Evolutionary conservation across 441 rosid species (phyloP).

Genomic region (Mallotus japonicus): DNA sequence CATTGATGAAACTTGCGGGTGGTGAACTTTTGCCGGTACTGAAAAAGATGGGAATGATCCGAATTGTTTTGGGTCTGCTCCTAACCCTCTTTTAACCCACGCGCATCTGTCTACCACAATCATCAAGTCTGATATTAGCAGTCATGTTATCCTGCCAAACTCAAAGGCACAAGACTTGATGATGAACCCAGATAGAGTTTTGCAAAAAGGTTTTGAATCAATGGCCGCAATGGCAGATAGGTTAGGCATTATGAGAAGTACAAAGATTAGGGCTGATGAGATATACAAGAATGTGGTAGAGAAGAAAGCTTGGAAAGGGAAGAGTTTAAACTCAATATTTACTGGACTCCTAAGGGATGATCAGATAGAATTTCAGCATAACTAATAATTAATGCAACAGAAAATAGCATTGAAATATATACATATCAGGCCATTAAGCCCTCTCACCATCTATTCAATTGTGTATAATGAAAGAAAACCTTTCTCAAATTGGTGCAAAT

Average conservation of each 20-base stretch:
- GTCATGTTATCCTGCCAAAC: too few species aligned
- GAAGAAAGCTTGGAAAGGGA: not conserved
- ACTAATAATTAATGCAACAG: too few species aligned
- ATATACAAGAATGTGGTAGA: not conserved
- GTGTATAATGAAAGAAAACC: too few species aligned
- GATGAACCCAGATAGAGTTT: too few species aligned
- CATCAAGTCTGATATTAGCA: not conserved
- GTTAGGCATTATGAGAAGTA: not conserved
- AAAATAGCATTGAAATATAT: too few species aligned
- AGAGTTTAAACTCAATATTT: not conserved
- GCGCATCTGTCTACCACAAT: not conserved
- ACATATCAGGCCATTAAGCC: too few species aligned
- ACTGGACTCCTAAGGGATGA: too few species aligned
- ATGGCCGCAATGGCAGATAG: not conserved
- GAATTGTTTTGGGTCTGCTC: not conserved
- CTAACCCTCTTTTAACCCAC: not conserved
- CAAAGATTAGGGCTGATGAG: not conserved
- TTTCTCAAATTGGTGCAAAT: too few species aligned
- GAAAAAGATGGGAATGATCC: not conserved
- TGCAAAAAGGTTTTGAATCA: not conserved
- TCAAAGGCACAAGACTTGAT: too few species aligned
- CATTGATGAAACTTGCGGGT: not conserved
- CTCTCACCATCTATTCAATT: too few species aligned
- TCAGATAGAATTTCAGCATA: too few species aligned
- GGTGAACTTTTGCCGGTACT: not conserved